Evolutionary conservation across 2,329 filamentous ascomycete genomes (phyloP).

Genomic region (Clonostachys solani): DNA sequence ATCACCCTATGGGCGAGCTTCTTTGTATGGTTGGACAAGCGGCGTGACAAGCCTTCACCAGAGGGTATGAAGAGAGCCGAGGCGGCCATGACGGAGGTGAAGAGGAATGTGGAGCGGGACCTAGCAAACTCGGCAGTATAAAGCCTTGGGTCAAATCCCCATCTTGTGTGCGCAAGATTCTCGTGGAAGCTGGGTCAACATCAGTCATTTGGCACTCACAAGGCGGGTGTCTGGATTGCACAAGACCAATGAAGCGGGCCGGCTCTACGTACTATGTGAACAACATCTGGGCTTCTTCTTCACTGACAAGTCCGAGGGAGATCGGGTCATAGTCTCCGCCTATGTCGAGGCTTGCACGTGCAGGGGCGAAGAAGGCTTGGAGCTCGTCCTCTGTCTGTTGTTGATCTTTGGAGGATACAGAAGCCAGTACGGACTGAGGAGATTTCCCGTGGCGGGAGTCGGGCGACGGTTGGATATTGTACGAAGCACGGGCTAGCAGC

Average conservation of each 20-base stretch:
- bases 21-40: constrained; percentile 61
- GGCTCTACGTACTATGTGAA: constrained; percentile 54
- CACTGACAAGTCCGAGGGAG: constrained; percentile 63
- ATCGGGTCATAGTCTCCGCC: constrained; percentile 65
- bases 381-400: constrained; percentile 27
- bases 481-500: constrained; percentile 67
- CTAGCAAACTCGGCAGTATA: constrained; percentile 65
- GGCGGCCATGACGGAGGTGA: constrained; percentile 66
- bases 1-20: constrained; percentile 59
- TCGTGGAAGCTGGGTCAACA: constrained; percentile 56
- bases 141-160: constrained; percentile 65
- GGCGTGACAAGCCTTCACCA: constrained; percentile 58
- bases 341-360: constrained; percentile 58
- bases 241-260: neutral
- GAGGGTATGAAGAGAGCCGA: constrained; percentile 64
- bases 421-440: constrained; percentile 11
- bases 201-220: neutral
- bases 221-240: neutral
- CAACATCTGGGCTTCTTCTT: constrained; percentile 59
- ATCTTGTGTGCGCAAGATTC: constrained; percentile 67
- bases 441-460: constrained; percentile 3
- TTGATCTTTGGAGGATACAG: constrained; percentile 21
- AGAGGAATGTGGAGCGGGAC: constrained; percentile 64
- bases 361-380: constrained; percentile 61
- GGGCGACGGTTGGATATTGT: constrained; percentile 51